Evolutionary conservation across 2,329 filamentous ascomycete species (phyloP), one percentile per base, ranked within the genome.

Genomic region (Paracamarosporium sp.): DNA sequence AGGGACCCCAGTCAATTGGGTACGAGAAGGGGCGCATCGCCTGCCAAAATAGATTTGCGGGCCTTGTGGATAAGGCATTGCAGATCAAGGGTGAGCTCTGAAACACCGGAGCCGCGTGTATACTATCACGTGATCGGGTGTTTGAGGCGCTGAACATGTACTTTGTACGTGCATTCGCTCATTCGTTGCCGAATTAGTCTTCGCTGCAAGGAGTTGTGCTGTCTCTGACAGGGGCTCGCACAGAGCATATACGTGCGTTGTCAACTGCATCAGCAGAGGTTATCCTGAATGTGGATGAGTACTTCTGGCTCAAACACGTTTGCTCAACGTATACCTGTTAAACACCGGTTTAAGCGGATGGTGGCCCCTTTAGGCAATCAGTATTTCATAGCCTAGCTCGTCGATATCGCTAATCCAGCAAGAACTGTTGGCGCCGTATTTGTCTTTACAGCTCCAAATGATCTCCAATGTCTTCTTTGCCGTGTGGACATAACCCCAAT

Each of bases 401-500:
- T 72, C 72, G 4, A 76, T 68, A 33, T 75, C 70, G 31, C 67
- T 65, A 1, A 76, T 68, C 73, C 73, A 76, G 46, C 71, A 75
- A 11, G 33, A 17, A 28, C 68, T 72, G 12, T 67, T 69, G 6
- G 59, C 56, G 11, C 64, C 67, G 15, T 53, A 53, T 55, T 59
- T 58, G 38, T 73, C 73, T 40, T 74, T 71, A 30, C 62, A 66
- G 5, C 55, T 61, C 76, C 76, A 78, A 7, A 78, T 76, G 1
- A 61, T 61, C 50, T 73, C 68, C 46, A 78, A 47, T 1, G 76
- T 70, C 17, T 68, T 66, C 50, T 76, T 71, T 0, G 73, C 72
- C 1, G 70, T 75, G n/a, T 66, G 66, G 11, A 78, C 57, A 38
- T 76, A 76, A 0, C 75, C 75, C 75, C 75, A 78, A 25, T 71